These are phyloP conservation scores for Pelargonium citronellum DNA, from an alignment of 441 rosid species.

Conservation along the genomic window DNA sequence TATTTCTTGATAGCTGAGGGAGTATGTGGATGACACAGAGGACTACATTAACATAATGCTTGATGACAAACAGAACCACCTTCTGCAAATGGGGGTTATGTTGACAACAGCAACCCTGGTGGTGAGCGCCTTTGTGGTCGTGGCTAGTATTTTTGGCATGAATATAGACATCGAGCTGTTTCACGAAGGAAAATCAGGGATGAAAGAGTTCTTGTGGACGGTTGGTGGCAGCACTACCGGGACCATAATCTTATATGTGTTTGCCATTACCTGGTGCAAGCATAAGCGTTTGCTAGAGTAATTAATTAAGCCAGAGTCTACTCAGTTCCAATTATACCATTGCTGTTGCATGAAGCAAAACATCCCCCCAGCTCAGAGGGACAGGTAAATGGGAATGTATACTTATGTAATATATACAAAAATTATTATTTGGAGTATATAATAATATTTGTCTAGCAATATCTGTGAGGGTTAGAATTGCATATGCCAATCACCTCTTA, in stretches of 20 bases:
- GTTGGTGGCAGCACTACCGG: constrained; percentile 55
- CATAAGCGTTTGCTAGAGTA: constrained; percentile 64
- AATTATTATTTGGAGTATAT: too few relatives aligned
- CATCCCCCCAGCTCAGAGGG: too few relatives aligned
- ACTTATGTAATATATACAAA: too few relatives aligned
- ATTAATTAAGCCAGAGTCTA: too few relatives aligned
- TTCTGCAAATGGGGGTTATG: constrained; percentile 79
- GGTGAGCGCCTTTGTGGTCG: constrained; percentile 49
- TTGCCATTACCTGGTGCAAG: constrained; percentile 81
- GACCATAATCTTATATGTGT: constrained; percentile 48
- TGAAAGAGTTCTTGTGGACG: constrained; percentile 52
- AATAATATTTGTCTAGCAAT: too few relatives aligned
- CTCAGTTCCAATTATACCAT: too few relatives aligned
- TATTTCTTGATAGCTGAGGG: constrained; percentile 52
- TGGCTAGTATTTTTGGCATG: constrained; percentile 68
- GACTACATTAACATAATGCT: constrained; percentile 88
- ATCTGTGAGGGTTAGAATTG: too few relatives aligned
- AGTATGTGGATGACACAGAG: constrained; percentile 80
- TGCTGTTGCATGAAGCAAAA: too few relatives aligned
- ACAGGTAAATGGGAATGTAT: too few relatives aligned
- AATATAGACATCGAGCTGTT: constrained; percentile 54
- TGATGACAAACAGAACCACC: constrained; percentile 84
- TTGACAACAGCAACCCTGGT: constrained; percentile 69
- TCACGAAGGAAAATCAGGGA: constrained; percentile 24
- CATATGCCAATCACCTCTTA: too few relatives aligned